A percentile compares a stretch with the other conserved stretches of the same genome.
Conservation (phyloP, 1,139 yeast species). For the Candida glucosophila region DNA sequence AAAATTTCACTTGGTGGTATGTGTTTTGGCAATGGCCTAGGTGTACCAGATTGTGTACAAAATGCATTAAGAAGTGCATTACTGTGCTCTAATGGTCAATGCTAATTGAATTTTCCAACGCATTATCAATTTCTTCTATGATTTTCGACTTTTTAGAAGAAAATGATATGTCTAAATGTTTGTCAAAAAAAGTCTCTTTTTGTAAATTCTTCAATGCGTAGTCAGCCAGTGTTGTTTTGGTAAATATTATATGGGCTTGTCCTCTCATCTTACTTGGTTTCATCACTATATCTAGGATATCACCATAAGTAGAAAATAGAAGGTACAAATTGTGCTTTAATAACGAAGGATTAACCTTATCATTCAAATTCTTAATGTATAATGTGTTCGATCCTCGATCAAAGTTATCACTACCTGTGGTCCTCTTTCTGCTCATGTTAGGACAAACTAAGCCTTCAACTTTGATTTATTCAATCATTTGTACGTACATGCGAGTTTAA, state of each 20-base stretch:
- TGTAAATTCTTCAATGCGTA: conserved; percentile 45
- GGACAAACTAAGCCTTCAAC: background rate
- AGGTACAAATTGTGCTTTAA: conserved; percentile 51
- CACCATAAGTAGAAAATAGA: conserved; percentile 62
- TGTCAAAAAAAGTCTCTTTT: conserved; percentile 46
- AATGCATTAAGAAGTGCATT: conserved; percentile 54
- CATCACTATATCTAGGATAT: conserved; percentile 46
- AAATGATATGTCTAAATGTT: conserved; percentile 40
- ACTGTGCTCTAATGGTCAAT: conserved; percentile 3
- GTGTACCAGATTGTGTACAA: conserved; percentile 80
- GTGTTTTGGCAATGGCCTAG: conserved; percentile 75
- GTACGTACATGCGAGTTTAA: too few species aligned
- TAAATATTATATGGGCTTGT: conserved; percentile 65
- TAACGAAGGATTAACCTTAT: conserved; percentile 39
- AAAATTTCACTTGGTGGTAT: conserved; percentile 67
- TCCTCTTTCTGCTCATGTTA: background rate
- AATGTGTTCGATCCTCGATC: conserved; percentile 34
- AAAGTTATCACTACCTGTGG: background rate
- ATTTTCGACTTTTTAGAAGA: conserved; percentile 32
- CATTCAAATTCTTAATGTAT: conserved; percentile 60
- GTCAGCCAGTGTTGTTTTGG: conserved; percentile 41
- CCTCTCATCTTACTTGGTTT: conserved; percentile 51
- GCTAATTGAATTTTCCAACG: background rate
- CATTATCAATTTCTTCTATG: conserved; percentile 5
- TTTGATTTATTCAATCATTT: too few species aligned